Evolutionary conservation across 2,329 filamentous ascomycete genomes (phyloP).

Genomic region (Cytospora paraplurivora): DNA sequence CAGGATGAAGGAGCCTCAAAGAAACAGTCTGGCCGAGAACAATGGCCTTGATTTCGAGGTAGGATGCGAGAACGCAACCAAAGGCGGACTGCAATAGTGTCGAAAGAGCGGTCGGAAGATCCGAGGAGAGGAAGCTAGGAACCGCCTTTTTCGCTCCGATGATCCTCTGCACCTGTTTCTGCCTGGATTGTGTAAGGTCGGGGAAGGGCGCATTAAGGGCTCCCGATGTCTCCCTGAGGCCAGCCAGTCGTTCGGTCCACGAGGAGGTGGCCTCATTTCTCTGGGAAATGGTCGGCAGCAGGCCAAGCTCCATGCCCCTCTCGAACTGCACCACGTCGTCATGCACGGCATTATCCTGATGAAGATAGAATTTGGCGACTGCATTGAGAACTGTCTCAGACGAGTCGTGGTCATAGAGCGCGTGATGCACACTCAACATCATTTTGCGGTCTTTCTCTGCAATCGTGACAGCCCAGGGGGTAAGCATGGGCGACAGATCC

Average conservation of each 20-base stretch:
- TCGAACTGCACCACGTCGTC: constrained; percentile 22
- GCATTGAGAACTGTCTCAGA: constrained; percentile 5
- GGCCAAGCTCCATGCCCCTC: constrained; percentile 31
- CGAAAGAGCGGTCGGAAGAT: constrained; percentile 13
- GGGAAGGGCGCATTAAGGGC: constrained; percentile 32
- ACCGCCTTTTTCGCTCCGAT: constrained; percentile 21
- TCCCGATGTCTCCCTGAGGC: constrained; percentile 26
- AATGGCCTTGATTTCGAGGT: constrained; percentile 32
- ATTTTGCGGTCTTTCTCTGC: constrained; percentile 35
- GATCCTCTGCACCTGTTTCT: constrained; percentile 28
- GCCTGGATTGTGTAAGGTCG: constrained; percentile 33
- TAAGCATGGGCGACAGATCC: constrained; percentile 22
- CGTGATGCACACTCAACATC: constrained; percentile 55
- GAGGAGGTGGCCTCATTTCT: constrained; percentile 29
- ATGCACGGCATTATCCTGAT: constrained; percentile 10
- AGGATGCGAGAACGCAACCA: constrained; percentile 32
- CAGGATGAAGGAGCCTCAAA: constrained; percentile 32
- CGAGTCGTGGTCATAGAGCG: constrained; percentile 61
- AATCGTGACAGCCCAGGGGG: constrained; percentile 42
- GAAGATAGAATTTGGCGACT: constrained; percentile 27
- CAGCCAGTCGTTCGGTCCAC: constrained; percentile 29
- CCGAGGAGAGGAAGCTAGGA: constrained; percentile 1
- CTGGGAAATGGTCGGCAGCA: constrained; percentile 31
- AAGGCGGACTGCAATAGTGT: constrained; percentile 33
- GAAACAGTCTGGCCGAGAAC: constrained; percentile 33